Base-by-base conservation (phyloP, 805 yeast species). In the Yamadazyma phyllophila region DNA sequence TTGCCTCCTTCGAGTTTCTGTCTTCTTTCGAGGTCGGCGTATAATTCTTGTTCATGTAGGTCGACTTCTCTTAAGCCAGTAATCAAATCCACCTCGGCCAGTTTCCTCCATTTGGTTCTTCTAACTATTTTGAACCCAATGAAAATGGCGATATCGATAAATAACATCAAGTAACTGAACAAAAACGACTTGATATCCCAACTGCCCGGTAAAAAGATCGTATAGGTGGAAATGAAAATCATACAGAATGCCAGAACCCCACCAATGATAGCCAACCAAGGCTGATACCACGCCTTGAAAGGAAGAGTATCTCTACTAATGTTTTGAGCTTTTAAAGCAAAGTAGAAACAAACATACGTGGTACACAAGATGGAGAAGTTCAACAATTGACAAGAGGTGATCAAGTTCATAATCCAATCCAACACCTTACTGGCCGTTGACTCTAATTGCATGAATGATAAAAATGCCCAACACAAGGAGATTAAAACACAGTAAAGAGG, bases 371-470 rank as follows among this genome's bases (percentile, higher is more conserved):
- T 49, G 27, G 58, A 41, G 50, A 62, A 65, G 47, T 65, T 65
- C 35, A 64, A 51, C 42, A 60, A 53, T 46, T 59, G 65, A 36
- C 65, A 60, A 12, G 66, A 59, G 1, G 71, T 65, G 46, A 65
- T 63, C 33, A 65, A 44, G 41, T 63, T 65, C 42, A 62, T 57
- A 47, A 65, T 65, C 71, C 71, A 65, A 47, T 57, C 46, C 41
- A 65, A 58, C n/a, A 65, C 71, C 27, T 46, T 45, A 8, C 62
- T 46, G 2, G 69, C 55, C 8, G 55, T 56, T 13, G 58, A 57
- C 10, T 76, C 74, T 49, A 75, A 58, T 50, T 85, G 94, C 57
- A 86, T 63, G 50, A 86, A 77, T 14, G 90, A 78, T 14, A 86
- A 60, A 37, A 82, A 64, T 0, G 88, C 82, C 77, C 88, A 84